A percentile compares a stretch with the other conserved stretches of the same genome.
phyloP scores from a whole-genome alignment of 1,284 basidiomycete species.

The Malassezia cuniculi region DNA sequence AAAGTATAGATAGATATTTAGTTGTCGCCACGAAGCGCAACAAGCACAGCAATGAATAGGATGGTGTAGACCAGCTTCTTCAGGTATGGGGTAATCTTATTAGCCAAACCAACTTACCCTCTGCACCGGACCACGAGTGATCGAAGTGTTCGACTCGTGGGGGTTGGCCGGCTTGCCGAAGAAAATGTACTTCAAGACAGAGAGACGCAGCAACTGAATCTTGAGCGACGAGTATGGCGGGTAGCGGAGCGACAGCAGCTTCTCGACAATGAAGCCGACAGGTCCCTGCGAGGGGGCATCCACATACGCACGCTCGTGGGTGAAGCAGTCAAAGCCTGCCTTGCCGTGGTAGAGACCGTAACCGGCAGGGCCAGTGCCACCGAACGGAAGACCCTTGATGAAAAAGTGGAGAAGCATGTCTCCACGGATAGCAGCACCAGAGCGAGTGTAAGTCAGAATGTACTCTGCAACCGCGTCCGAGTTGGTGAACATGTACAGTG shows the following conservation, averaged over 20 bases:
- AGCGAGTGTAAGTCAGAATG: constrained; percentile 41
- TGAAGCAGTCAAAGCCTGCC: constrained; percentile 50
- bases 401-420: constrained; percentile 48
- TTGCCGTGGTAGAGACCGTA: constrained; percentile 50
- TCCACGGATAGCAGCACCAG: constrained; percentile 22
- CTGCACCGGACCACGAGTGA: constrained; percentile 11
- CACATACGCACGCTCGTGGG: constrained; percentile 48
- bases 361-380: constrained; percentile 47
- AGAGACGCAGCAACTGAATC: constrained; percentile 21
- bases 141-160: constrained; percentile 17
- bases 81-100: neutral
- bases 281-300: constrained; percentile 47
- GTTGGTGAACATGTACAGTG: constrained; percentile 62
- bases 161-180: constrained; percentile 33
- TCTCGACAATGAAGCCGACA: constrained; percentile 41
- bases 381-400: constrained; percentile 52
- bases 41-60: neutral
- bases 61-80: neutral
- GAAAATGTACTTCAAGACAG: constrained; percentile 17
- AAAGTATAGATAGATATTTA: no score
- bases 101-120: neutral
- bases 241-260: constrained; percentile 42
- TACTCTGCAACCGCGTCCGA: constrained; percentile 55
- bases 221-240: constrained; percentile 42
- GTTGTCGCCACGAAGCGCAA: no score